A percentile compares a stretch with the other conserved stretches of the same genome.
Conservation (phyloP, 2,329 filamentous ascomycete species). For the Botrytis squamosa region DNA sequence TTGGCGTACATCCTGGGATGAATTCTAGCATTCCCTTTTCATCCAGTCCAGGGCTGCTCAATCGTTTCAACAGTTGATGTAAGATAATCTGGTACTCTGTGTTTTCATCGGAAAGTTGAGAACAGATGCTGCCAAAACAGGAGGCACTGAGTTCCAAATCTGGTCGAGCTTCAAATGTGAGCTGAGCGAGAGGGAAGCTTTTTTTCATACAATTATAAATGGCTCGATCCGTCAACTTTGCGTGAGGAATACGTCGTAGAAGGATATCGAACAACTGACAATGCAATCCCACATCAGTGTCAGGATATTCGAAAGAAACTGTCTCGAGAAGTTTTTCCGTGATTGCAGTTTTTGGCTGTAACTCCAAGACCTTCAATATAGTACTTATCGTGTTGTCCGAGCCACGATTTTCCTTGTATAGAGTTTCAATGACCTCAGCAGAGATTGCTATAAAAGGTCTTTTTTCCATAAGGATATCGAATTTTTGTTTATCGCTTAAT, state of each 20-base stretch:
- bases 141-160: neutral
- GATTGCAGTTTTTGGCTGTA: neutral
- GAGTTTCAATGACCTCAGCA: neutral
- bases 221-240: neutral
- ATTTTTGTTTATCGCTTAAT: neutral
- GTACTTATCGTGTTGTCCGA: neutral
- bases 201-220: fast-evolving
- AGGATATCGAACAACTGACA: neutral
- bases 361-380: neutral
- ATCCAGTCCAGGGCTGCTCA: neutral
- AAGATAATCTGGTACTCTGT: neutral
- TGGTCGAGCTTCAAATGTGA: neutral
- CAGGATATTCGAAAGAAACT: fast-evolving
- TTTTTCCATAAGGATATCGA: neutral
- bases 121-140: neutral
- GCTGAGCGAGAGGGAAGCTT: neutral
- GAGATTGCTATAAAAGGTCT: neutral
- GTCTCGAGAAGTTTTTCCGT: neutral
- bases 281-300: fast-evolving
- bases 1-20: fast-evolving
- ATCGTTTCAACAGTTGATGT: neutral
- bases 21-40: neutral
- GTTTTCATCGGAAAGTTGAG: fast-evolving
- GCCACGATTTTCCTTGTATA: fast-evolving
- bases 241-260: neutral